phyloP scores from a whole-genome alignment of 2,329 filamentous ascomycete species.

The Pseudocercospora crystallina region DNA sequence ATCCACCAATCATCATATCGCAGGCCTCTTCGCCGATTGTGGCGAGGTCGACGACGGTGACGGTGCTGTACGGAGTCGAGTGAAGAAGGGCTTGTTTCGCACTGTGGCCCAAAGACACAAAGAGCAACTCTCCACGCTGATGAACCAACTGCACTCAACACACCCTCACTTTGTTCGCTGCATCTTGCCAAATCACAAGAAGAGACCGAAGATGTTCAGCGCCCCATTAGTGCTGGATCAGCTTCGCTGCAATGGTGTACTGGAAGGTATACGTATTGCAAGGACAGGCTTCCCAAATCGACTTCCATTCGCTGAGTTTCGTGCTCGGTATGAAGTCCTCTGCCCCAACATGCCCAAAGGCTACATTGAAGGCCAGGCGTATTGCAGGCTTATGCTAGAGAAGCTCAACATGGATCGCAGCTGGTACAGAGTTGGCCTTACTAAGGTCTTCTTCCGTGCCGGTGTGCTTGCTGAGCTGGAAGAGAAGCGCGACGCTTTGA shows the following conservation, averaged over 20 bases:
- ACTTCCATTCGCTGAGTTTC: conserved; percentile 87
- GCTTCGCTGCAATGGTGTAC: conserved; percentile 95
- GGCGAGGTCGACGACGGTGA: conserved; percentile 74
- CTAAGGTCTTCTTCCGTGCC: conserved; percentile 96
- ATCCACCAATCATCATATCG: conserved; percentile 80
- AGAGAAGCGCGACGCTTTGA: conserved; percentile 89
- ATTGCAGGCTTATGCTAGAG: conserved; percentile 81
- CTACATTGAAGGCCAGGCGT: conserved; percentile 85
- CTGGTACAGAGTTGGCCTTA: conserved; percentile 88
- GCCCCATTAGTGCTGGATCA: conserved; percentile 93
- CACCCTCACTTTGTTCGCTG: conserved; percentile 98
- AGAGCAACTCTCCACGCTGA: conserved; percentile 94
- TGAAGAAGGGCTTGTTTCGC: conserved; percentile 96
- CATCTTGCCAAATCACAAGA: conserved; percentile 97
- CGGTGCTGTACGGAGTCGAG: conserved; percentile 69
- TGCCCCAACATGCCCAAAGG: conserved; percentile 85
- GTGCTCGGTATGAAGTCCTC: conserved; percentile 92
- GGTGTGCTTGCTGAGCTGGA: conserved; percentile 95
- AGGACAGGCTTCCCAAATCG: conserved; percentile 95
- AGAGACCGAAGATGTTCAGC: conserved; percentile 88
- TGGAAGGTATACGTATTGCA: conserved; percentile 97
- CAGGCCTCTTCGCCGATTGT: conserved; percentile 83
- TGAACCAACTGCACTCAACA: conserved; percentile 90
- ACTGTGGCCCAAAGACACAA: conserved; percentile 97
- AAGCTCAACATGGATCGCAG: conserved; percentile 81